Evolutionary conservation across 257 asterid genomes (phyloP), one percentile per base, ranked within the genome.

Genomic region (Solanum pimpinellifolium): DNA sequence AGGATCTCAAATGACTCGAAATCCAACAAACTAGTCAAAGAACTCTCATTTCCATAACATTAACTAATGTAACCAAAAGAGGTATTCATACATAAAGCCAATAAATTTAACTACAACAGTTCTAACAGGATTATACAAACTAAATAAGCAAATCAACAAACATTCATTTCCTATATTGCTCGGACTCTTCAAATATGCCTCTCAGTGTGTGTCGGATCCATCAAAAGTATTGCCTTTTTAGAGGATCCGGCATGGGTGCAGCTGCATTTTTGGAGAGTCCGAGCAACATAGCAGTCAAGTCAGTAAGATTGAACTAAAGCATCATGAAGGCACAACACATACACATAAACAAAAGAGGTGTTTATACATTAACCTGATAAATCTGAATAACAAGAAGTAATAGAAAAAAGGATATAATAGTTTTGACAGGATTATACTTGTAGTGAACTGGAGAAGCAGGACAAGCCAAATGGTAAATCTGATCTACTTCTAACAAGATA

Each of bases 1-100:
- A 94, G 98, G 96, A 89, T 90, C 88, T 86, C 94, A 92, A 87
- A 88, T 20, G 82, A 2, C 2, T 12, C 87, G 9, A 70, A 47
- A 84, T 70, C 39, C 87, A 85, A 39, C 10, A 85, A 44, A 27
- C n/a, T 44, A 78, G 11, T 78, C 25, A 44, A 78, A 46, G 65
- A 78, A 78, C 65, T n/a, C 84, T 78, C 84, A 27, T 46, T 78
- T 27, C 84, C 35, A 78, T 25, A 78, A 7, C 62, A 78, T 46
- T 8, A 9, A 78, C 84, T 59, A 59, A 59, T 21, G 66, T 1
- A 59, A 59, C 27, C 66, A 59, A 59, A 33, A 72, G 27, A 33
- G 46, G n/a, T 35, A 29, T 33, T 18, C 35, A 72, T 35, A 18
- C 49, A 37, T 37, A 74, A 21, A 74, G 29, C 49, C 81, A 10